Evolutionary conservation across 805 yeast species (phyloP).

Genomic region (Saccharomycopsis schoenii): DNA sequence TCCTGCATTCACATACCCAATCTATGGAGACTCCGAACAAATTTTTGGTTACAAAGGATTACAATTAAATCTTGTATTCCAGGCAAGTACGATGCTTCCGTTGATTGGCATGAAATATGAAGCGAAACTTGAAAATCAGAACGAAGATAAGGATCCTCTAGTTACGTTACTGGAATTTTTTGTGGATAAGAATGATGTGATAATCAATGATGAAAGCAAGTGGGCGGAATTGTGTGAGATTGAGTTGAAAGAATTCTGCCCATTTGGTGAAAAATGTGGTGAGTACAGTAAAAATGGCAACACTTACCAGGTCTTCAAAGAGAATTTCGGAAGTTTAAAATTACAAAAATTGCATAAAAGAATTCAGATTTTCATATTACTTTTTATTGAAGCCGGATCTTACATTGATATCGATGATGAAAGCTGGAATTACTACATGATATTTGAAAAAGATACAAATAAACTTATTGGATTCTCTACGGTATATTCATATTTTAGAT

Average conservation of each 20-base stretch:
- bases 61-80: slow-evolving; percentile 58
- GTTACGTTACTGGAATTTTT: slow-evolving; percentile 27
- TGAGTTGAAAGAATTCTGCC: slow-evolving; percentile 35
- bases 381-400: slow-evolving; percentile 91
- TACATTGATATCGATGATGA: slow-evolving; percentile 69
- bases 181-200: slow-evolving; percentile 47
- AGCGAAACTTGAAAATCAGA: slow-evolving; percentile 39
- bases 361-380: slow-evolving; percentile 67
- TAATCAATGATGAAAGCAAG: slow-evolving; percentile 49
- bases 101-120: slow-evolving; percentile 51
- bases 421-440: slow-evolving; percentile 69
- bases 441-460: slow-evolving; percentile 29
- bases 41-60: slow-evolving; percentile 76
- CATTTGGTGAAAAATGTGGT: slow-evolving; percentile 31
- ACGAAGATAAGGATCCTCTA: slow-evolving; percentile 46
- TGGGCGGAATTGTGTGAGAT: slow-evolving; percentile 53
- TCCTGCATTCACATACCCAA: slow-evolving; percentile 84
- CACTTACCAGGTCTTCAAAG: background rate
- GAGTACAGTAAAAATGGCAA: slow-evolving; percentile 18
- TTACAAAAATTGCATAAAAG: slow-evolving; percentile 49
- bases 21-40: slow-evolving; percentile 85
- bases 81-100: slow-evolving; percentile 65
- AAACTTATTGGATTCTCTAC: slow-evolving; percentile 73
- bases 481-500: slow-evolving; percentile 75
- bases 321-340: background rate